A percentile compares a stretch with the other conserved stretches of the same genome.
These are phyloP conservation scores for Leccinum solheimii DNA, from an alignment of 1,284 basidiomycete species.

Conservation along the genomic window DNA sequence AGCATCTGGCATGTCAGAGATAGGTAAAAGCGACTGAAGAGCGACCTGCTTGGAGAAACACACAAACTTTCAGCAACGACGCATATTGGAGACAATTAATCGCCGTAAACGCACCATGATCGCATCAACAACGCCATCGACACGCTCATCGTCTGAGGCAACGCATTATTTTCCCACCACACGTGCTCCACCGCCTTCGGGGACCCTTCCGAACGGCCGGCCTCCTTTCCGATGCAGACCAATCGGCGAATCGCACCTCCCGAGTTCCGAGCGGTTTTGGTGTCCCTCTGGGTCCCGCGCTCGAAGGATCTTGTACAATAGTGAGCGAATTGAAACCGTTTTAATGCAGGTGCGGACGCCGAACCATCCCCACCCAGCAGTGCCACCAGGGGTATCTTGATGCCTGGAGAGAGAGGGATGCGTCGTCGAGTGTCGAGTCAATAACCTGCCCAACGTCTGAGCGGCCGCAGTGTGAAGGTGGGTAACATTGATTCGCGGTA, in stretches of 20 bases:
- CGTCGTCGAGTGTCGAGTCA: conserved; percentile 74
- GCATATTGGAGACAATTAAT: not conserved
- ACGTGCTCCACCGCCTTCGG: conserved; percentile 74
- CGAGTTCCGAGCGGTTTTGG: conserved; percentile 73
- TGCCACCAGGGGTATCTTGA: conserved; percentile 89
- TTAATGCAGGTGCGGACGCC: conserved; percentile 10
- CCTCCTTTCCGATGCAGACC: conserved; percentile 80
- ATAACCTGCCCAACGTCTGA: conserved; percentile 79
- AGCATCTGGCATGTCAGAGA: conserved; percentile 55
- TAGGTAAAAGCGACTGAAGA: conserved; percentile 54
- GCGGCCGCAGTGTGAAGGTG: conserved; percentile 76
- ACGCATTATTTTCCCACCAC: conserved; percentile 65
- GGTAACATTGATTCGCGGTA: conserved; percentile 60
- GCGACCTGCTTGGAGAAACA: conserved; percentile 47
- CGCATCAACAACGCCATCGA: conserved; percentile 47
- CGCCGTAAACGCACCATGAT: conserved; percentile 50
- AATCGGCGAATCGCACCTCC: conserved; percentile 84
- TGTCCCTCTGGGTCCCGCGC: conserved; percentile 40
- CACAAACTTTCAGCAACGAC: not conserved
- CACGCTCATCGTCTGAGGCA: conserved; percentile 40
- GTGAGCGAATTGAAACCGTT: conserved; percentile 32
- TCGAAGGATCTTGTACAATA: conserved; percentile 20
- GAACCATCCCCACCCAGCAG: conserved; percentile 8
- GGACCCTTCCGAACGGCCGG: conserved; percentile 70
- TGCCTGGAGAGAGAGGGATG: conserved; percentile 84